Evolutionary conservation across 2,329 filamentous ascomycete genomes (phyloP).

Genomic region (Cladosporium sp.): DNA sequence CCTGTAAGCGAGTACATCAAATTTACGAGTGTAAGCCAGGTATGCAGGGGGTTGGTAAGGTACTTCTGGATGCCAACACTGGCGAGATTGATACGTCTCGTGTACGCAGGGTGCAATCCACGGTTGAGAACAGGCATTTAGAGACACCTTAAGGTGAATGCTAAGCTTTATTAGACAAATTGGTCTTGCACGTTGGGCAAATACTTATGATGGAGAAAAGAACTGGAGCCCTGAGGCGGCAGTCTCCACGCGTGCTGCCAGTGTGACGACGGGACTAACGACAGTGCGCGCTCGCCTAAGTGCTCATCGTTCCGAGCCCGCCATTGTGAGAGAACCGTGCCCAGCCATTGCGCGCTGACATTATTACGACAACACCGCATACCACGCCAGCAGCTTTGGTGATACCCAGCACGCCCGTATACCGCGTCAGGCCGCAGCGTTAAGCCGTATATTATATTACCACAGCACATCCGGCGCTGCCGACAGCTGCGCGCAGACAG

Average conservation of each 20-base stretch:
- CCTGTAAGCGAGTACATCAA: neutral
- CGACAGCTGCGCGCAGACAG: neutral
- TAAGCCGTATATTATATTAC: constrained; percentile 1
- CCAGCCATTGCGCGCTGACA: neutral
- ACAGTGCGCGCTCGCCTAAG: neutral
- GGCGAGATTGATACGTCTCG: neutral
- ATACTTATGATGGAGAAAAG: neutral
- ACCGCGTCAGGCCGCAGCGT: neutral
- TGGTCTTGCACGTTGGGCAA: neutral
- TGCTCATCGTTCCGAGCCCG: neutral
- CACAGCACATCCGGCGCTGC: constrained; percentile 6
- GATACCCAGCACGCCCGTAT: neutral
- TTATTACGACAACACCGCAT: constrained; percentile 1
- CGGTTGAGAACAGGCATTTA: neutral
- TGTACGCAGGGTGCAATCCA: neutral
- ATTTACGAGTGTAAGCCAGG: neutral
- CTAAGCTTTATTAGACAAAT: neutral
- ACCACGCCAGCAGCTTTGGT: neutral
- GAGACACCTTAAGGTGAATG: neutral
- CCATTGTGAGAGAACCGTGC: neutral
- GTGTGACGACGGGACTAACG: neutral
- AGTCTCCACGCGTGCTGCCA: neutral
- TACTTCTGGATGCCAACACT: neutral
- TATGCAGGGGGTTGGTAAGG: neutral
- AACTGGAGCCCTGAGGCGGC: neutral